Evolutionary conservation across 768 basidiomycete species (phyloP), one percentile per base, ranked within the genome.

Genomic region (Calvatia gigantea): DNA sequence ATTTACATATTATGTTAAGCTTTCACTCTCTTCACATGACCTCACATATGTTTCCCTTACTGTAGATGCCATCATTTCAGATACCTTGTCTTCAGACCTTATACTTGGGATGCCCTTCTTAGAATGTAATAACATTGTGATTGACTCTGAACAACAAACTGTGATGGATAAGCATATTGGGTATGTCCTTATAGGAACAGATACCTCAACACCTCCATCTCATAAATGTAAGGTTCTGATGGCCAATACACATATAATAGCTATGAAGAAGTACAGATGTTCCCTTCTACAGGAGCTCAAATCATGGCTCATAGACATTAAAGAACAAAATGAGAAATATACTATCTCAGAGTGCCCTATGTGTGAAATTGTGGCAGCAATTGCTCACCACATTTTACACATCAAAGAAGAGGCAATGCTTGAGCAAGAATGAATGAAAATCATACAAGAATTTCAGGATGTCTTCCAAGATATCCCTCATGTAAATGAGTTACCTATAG

Each of bases 101-200:
- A 51, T 76, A 0, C 61, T 76, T 0, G 72, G 73, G 0, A 47
- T 67, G 0, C 74, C 73, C 0, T 76, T 70, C 27, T 61, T 76
- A 0, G 21, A 38, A 8, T 54, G 58, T 1, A 78, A 78, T 56
- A 32, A 64, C 0, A 70, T 78, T 59, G 56, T 71, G 0, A 57
- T 67, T 27, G 69, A 77, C 46, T 65, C 69, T 21, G 45, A 44
- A 11, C 3, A 19, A 1, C 19, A 37, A n/a, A 32, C 58, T 53
- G 54, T 57, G 9, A 58, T 65, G 21, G 58, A 62, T 48, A 60
- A 59, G 25, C 27, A 38, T 4, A 38, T 48, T 44, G 19, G 4
- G 2, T 43, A 32, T 31, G 21, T 29, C 2, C 42, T 43, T 19
- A n/a, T 44, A 21, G 37, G 37, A 3, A n/a, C n/a, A 32, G 6